Evolutionary conservation across 192 early-diverging fungal genomes (phyloP), one percentile per base, ranked within the genome.

Genomic region (Backusella australiensis): DNA sequence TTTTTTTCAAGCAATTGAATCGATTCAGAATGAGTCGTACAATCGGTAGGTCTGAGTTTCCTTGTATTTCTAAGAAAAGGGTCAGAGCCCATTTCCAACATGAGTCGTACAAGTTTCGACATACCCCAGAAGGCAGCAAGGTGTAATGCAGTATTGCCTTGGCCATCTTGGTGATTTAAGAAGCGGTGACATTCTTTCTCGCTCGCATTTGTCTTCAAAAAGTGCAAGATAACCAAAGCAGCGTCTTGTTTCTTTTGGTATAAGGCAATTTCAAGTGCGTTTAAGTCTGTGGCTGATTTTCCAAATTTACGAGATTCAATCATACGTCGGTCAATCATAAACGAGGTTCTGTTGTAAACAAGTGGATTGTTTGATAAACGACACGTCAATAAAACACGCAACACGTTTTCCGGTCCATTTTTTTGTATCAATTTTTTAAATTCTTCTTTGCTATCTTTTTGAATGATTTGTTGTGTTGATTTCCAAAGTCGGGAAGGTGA

Each of bases 81-180:
- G 82, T 91, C 88, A 0, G 88, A 90, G 0, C 90, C 90, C n/a
- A 83, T 77, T 11, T 84, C 86, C 17, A 91, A 52, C 2, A 93
- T 75, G 69, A 89, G 59, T 80, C 84, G 82, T 19, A 91, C 87
- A 5, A 93, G 79, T 23, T 39, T 46, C 49, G 49, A 52, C 72
- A 74, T 74, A 34, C 46, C 32, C 26, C 49, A 46, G 52, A 74
- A 74, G 53, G 49, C 49, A 46, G 72, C 72, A 34, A 74, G 49
- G 29, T 74, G 72, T 6, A 74, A 46, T 32, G 72, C 49, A 21
- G 49, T 74, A 38, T 74, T 74, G 32, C 56, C 34, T 34, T 74
- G 72, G 6, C 72, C 72, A 8, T 52, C 49, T 65, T 34, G 32
- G 19, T 74, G 72, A 35, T 74, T 56, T 21, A 74, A 34, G 36